Evolutionary conservation across 441 rosid species (phyloP).

Genomic region (Biscutella laevigata): DNA sequence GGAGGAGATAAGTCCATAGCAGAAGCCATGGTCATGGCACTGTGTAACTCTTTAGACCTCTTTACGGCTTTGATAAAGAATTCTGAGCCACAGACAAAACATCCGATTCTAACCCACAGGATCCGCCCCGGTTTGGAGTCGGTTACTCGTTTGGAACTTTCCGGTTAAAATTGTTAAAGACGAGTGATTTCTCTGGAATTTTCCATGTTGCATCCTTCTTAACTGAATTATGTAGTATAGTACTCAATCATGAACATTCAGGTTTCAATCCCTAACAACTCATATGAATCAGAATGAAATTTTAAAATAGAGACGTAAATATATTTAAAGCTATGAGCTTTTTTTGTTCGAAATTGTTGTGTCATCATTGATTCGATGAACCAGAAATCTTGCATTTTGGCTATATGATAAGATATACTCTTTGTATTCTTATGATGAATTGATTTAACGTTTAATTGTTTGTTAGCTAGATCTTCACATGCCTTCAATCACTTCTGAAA

Average conservation of each 20-base stretch:
- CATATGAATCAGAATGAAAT: too few species aligned
- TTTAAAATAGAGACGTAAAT: too few species aligned
- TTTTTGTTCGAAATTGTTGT: neutral
- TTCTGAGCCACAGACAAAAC: constrained; percentile 16
- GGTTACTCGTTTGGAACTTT: too few species aligned
- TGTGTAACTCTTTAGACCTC: neutral
- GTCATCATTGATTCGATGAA: neutral
- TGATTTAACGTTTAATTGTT: constrained; percentile 14
- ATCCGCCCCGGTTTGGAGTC: neutral
- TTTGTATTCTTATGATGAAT: constrained; percentile 7
- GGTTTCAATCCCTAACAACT: too few species aligned
- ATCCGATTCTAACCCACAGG: neutral
- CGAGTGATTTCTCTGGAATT: too few species aligned
- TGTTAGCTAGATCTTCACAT: constrained; percentile 14
- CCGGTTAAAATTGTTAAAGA: too few species aligned
- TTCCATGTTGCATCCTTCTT: too few species aligned
- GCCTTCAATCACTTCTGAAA: neutral
- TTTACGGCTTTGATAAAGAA: constrained; percentile 1
- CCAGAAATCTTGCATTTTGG: neutral
- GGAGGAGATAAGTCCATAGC: constrained; percentile 35
- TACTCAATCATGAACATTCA: too few species aligned
- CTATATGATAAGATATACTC: neutral
- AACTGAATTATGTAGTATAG: too few species aligned
- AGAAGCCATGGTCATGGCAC: constrained; percentile 29
- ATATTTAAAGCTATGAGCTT: neutral